These are phyloP conservation scores for Cytospora piceae DNA, from an alignment of 2,329 filamentous ascomycete species.

Conservation along the genomic window DNA sequence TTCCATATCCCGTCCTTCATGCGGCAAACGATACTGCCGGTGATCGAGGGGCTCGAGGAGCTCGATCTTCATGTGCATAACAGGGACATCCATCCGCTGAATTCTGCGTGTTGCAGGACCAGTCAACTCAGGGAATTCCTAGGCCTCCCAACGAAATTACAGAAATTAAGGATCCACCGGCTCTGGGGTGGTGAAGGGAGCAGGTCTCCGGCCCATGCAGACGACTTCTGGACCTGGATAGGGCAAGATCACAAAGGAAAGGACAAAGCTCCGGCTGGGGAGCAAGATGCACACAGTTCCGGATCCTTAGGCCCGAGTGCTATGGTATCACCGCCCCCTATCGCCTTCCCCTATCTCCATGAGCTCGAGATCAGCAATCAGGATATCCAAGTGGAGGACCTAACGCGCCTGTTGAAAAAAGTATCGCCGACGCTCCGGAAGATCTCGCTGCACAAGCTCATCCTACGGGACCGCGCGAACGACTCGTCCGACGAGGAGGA, in stretches of 20 bases:
- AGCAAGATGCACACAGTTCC: neutral
- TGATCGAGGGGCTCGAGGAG: conserved; percentile 16
- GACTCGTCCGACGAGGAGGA: neutral
- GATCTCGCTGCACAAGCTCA: conserved; percentile 7
- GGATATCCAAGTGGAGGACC: neutral
- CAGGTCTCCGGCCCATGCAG: neutral
- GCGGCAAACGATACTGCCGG: conserved; percentile 6
- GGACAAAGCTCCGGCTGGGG: conserved; percentile 4
- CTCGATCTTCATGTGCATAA: conserved; percentile 5
- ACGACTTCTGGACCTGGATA: conserved; percentile 15
- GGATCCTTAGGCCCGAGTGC: neutral
- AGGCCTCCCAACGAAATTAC: neutral
- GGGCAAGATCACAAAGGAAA: conserved; percentile 6
- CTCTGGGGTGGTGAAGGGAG: neutral
- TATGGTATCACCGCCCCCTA: conserved; percentile 2
- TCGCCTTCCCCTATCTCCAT: conserved; percentile 1
- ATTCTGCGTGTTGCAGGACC: conserved; percentile 6
- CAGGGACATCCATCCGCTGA: neutral
- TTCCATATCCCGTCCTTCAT: conserved; percentile 3
- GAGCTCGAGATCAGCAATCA: conserved; percentile 13
- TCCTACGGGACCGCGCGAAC: conserved; percentile 2
- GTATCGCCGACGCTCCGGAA: conserved; percentile 9
- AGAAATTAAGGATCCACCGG: conserved; percentile 4
- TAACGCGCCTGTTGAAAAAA: conserved; percentile 3
- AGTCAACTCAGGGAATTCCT: conserved; percentile 12